Percentiles rank a stretch among this genome's conserved stretches.
Evolutionary conservation across 768 basidiomycete genomes (phyloP).

Genomic region (Chlorophyllum brunneum): DNA sequence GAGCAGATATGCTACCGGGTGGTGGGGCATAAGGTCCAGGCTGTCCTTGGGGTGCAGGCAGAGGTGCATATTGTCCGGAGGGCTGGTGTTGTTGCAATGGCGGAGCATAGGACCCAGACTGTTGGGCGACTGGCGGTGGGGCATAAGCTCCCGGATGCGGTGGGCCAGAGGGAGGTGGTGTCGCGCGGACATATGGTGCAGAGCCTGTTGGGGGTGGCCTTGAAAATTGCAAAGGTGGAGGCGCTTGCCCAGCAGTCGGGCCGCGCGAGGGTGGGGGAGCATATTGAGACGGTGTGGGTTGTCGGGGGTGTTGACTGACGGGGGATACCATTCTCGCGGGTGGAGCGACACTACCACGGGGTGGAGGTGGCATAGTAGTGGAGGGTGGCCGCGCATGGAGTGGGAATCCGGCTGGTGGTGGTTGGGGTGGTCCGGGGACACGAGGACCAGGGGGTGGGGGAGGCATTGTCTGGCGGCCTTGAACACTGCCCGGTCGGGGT

Average conservation of each 20-base stretch:
- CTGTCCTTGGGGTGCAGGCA: constrained; percentile 23
- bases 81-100: constrained; percentile 19
- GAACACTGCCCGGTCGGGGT: constrained; percentile 59
- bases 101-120: constrained; percentile 16
- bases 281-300: constrained; percentile 48
- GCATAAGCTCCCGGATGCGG: no score
- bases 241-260: constrained; percentile 37
- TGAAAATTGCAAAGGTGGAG: constrained; percentile 28
- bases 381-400: constrained; percentile 25
- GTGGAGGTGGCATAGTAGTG: constrained; percentile 13
- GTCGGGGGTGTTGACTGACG: constrained; percentile 25
- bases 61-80: constrained; percentile 11
- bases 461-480: constrained; percentile 42
- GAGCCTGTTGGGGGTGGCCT: constrained; percentile 27
- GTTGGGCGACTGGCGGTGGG: constrained; percentile 15
- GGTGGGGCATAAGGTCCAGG: constrained; percentile 28
- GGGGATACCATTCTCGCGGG: constrained; percentile 44
- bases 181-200: constrained; percentile 28
- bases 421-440: constrained; percentile 22
- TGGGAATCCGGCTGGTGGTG: constrained; percentile 23
- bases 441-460: constrained; percentile 30
- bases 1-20: constrained; percentile 24
- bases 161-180: constrained; percentile 38
- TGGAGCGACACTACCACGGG: constrained; percentile 15
- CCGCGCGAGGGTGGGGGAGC: constrained; percentile 40